Base-by-base conservation (phyloP, 73 alveolate genomes). In the Blepharisma japonicum region DNA sequence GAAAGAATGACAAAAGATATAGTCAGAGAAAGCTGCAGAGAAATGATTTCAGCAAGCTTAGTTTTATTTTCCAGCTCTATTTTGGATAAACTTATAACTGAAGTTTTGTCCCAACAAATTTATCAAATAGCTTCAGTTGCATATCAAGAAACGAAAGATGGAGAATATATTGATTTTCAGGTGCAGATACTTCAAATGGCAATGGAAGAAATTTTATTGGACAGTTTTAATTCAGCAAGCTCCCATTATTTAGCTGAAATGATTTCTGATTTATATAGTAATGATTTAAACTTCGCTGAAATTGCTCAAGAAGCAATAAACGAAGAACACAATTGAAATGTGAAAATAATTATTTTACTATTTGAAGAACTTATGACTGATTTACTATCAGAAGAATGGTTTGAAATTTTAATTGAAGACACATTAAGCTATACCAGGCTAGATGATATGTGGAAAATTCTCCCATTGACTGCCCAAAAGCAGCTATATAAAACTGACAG, bases 331-430 rank as follows among this genome's bases (percentile, higher is more conserved):
- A 11, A 53, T 14, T 11, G 27, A 4, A 53, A 53, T 14, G 67
- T 14, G n/a, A 53, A 11, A 53, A 53, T 53, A 14, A 20, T 53
- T 11, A 53, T 20, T 11, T 14, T 53, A 53, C 2, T 53, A 14
- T 14, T 53, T 14, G 23, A 53, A 14, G 27, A 53, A 4, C 23
- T 53, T 14, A 14, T 53, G 4, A 20, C n/a, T 14, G 67, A 53
- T 53, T 53, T 53, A 14, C 23, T 14, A 14, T 14, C 27, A 14
- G 67, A 53, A 53, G 67, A 53, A 20, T 53, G 67, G 67, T 53
- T 53, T 53, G 67, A 53, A 14, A 53, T 53, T 53, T 53, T 53
- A 20, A 53, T 53, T 53, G 67, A 53, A 53, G 67, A 53, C 23
- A 20, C n/a, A 1, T 14, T 53, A 53, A 53, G 23, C 23, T 11